Evolutionary conservation across 2,329 filamentous ascomycete genomes (phyloP).

Genomic region (Fusarium camptoceras): DNA sequence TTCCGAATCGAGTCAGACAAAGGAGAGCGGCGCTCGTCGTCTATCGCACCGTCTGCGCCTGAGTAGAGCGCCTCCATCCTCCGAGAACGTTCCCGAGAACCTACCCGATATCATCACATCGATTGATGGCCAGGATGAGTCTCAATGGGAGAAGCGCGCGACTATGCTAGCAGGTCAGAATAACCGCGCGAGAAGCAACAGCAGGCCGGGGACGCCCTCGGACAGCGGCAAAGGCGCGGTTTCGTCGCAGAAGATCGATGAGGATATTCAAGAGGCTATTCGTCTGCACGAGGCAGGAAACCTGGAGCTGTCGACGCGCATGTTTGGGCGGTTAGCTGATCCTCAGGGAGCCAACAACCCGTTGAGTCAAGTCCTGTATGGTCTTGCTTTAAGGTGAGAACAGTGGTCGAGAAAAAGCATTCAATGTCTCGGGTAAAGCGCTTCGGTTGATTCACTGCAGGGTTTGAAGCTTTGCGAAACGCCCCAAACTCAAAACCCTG

Average conservation of each 20-base stretch:
- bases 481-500: constrained; percentile 22
- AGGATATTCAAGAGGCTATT: constrained; percentile 95
- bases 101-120: constrained; percentile 77
- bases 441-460: not conserved
- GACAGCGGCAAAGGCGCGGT: constrained; percentile 46
- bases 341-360: constrained; percentile 89
- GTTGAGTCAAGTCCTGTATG: constrained; percentile 94
- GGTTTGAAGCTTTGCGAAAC: constrained; percentile 19
- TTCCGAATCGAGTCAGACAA: constrained; percentile 56
- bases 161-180: constrained; percentile 83
- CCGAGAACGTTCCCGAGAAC: constrained; percentile 81
- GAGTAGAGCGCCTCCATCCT: constrained; percentile 67
- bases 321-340: constrained; percentile 88
- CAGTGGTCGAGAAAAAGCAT: not conserved
- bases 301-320: constrained; percentile 79
- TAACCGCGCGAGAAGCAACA: constrained; percentile 57
- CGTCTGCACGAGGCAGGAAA: constrained; percentile 88
- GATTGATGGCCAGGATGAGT: constrained; percentile 66
- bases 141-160: constrained; percentile 91
- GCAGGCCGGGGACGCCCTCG: constrained; percentile 55
- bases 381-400: constrained; percentile 82
- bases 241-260: constrained; percentile 66
- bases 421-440: constrained; percentile 28
- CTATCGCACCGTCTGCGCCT: constrained; percentile 80
- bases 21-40: constrained; percentile 55